A percentile compares a stretch with the other conserved stretches of the same genome.
phyloP scores from a whole-genome alignment of 306 rosid genomes.

The Quillaja saponaria region DNA sequence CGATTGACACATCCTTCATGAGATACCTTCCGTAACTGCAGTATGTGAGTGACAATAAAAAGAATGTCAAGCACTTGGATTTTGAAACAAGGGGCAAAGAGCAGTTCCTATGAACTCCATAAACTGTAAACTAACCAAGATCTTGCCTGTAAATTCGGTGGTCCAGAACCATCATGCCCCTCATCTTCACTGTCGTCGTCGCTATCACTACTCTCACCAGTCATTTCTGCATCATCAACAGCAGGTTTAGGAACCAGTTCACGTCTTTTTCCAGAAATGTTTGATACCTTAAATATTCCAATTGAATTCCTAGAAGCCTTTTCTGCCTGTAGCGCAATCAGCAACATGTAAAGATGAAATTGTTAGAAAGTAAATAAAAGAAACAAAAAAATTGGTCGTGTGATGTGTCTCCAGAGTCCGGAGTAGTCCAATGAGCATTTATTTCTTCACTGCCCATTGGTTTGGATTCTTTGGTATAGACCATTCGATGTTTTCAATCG shows the following conservation, averaged over 20 bases:
- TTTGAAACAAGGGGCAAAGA: constrained; percentile 19
- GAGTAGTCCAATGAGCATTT: too few species aligned
- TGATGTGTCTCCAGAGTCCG: too few species aligned
- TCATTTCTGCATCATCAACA: constrained; percentile 62
- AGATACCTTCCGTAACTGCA: constrained; percentile 76
- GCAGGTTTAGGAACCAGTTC: constrained; percentile 61
- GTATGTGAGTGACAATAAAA: constrained; percentile 28
- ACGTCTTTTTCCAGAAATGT: constrained; percentile 83
- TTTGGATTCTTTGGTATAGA: too few species aligned
- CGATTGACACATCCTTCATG: constrained; percentile 86
- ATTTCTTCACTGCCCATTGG: too few species aligned
- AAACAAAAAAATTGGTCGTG: constrained; percentile 10
- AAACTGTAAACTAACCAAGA: constrained; percentile 20
- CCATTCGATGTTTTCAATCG: too few species aligned
- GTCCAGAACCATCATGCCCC: constrained; percentile 40
- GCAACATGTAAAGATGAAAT: constrained; percentile 22
- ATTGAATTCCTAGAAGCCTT: constrained; percentile 74
- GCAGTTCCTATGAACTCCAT: constrained; percentile 1
- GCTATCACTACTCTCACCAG: constrained; percentile 64
- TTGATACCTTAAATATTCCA: constrained; percentile 79
- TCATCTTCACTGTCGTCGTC: constrained; percentile 70
- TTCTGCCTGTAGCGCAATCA: constrained; percentile 65
- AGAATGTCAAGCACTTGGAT: constrained; percentile 4
- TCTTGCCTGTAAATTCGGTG: constrained; percentile 71
- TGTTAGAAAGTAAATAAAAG: background rate